Percentiles rank a stretch among this genome's conserved stretches.
These are phyloP conservation scores for Thelonectria blattea DNA, from an alignment of 2,329 filamentous ascomycete genomes.

Conservation along the genomic window DNA sequence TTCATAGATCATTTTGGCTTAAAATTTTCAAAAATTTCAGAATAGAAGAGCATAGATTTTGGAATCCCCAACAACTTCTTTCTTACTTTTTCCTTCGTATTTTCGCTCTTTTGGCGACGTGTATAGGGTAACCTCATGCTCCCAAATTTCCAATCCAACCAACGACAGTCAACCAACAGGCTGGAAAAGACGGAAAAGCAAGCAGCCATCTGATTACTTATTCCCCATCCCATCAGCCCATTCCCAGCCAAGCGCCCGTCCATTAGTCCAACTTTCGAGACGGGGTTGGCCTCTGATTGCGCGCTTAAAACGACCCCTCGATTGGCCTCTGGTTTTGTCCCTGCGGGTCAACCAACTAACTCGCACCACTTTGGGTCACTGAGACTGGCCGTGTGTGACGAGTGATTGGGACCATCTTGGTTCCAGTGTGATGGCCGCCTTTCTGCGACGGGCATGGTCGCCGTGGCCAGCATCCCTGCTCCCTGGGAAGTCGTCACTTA, in stretches of 20 bases:
- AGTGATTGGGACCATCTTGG: constrained; percentile 22
- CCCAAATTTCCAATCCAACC: no score
- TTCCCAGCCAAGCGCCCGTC: not conserved
- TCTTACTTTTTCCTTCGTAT: no score
- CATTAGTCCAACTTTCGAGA: not conserved
- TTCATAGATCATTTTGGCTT: no score
- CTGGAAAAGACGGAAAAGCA: no score
- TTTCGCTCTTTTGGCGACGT: no score
- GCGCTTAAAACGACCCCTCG: not conserved
- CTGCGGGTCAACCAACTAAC: not conserved
- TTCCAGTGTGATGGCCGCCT: constrained; percentile 16
- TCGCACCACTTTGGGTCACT: not conserved
- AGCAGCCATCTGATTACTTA: no score
- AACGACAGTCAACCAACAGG: no score
- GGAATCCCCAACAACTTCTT: no score
- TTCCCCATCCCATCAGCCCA: not conserved
- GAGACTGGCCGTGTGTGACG: constrained; percentile 21
- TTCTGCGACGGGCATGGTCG: constrained; percentile 26
- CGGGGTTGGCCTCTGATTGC: not conserved
- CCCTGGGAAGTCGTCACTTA: constrained; percentile 4
- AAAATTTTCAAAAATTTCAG: no score
- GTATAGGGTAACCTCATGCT: no score
- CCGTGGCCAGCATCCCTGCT: constrained; percentile 31
- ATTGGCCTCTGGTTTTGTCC: not conserved
- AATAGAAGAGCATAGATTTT: no score